Base-by-base conservation (phyloP, 2,329 filamentous ascomycete species). In the Fusarium sp. region DNA sequence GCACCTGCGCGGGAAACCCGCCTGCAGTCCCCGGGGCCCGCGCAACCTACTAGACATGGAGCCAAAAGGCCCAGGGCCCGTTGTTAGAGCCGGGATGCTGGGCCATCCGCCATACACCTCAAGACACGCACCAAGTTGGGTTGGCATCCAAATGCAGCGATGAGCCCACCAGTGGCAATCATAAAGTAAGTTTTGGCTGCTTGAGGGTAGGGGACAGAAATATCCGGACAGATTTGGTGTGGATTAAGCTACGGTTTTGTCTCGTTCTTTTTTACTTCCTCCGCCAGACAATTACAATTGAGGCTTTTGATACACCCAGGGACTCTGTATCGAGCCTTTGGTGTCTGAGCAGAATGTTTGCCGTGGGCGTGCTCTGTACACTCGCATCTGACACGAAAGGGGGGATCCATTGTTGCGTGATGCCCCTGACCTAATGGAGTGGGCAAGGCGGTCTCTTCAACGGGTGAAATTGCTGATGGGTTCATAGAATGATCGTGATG, bases 51-150 rank as follows among this genome's bases (percentile, higher is more conserved):
- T 23, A 23, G 23, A 7, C 7, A 65, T n/a, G n/a, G n/a, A n/a
- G 68, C 71, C 67, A 68, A 72, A 58, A 66, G 40, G 45, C 61
- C 49, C 70, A 72, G 69, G 71, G 66, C 49, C 50, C 50, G 39
- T 37, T 37, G 30, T 44, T 22, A 35, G 19, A 33, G 35, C 57
- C 45, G 22, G 57, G 62, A 71, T 72, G 60, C 59, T 67, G 68
- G 69, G 70, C 72, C 72, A 74, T 73, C 75, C 72, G 70, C 72
- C 72, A 74, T 73, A 74, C 72, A 74, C 55, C 65, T 66, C 35
- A 47, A 71, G 72, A 75, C 72, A 74, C 72, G 73, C 72, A 74
- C 72, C 71, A 62, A 58, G 63, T 71, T 67, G 68, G 56, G 69
- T 68, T 72, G 71, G 62, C 70, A 67, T 57, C 67, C 65, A 73